Percentiles rank a stretch among this genome's conserved stretches.
These are phyloP conservation scores for Lactarius hengduanensis DNA, from an alignment of 768 basidiomycete species.

Conservation along the genomic window DNA sequence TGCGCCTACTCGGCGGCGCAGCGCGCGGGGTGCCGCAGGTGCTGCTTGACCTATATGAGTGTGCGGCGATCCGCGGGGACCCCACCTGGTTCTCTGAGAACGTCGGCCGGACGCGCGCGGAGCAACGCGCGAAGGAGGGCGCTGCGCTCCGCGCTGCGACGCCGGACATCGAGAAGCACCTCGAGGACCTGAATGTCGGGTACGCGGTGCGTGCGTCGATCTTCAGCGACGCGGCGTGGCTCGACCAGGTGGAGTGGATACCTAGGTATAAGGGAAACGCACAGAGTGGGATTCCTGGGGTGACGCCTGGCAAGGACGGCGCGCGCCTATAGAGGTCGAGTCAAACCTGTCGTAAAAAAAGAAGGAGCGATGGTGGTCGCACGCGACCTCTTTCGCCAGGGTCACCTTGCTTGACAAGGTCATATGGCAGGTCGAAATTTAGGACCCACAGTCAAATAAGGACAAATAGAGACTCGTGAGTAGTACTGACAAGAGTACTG, in stretches of 20 bases:
- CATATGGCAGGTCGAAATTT: too few relatives aligned
- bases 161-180: slow-evolving; percentile 21
- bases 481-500: too few relatives aligned
- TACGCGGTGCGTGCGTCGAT: slow-evolving; percentile 27
- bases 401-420: too few relatives aligned
- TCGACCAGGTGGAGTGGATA: slow-evolving; percentile 10
- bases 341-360: too few relatives aligned
- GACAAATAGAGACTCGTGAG: not conserved
- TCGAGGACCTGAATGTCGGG: slow-evolving; percentile 22
- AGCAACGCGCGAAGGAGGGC: slow-evolving; percentile 13
- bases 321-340: not conserved
- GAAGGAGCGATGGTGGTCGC: too few relatives aligned
- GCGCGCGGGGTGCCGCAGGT: slow-evolving; percentile 18
- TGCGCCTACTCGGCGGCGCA: slow-evolving; percentile 27
- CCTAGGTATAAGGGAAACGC: slow-evolving; percentile 12
- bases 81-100: slow-evolving; percentile 28
- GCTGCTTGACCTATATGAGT: slow-evolving; percentile 29
- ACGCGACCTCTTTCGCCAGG: too few relatives aligned
- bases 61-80: slow-evolving; percentile 26
- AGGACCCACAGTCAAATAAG: too few relatives aligned
- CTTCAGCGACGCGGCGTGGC: slow-evolving; percentile 19
- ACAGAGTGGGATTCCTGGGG: slow-evolving; percentile 1
- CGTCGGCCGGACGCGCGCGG: slow-evolving; percentile 16
- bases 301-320: slow-evolving; percentile 4
- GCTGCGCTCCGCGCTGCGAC: slow-evolving; percentile 10